A percentile compares a stretch with the other conserved stretches of the same genome.
These are phyloP conservation scores for Candida buenavistaensis DNA, from an alignment of 1,139 yeast species.

Conservation along the genomic window DNA sequence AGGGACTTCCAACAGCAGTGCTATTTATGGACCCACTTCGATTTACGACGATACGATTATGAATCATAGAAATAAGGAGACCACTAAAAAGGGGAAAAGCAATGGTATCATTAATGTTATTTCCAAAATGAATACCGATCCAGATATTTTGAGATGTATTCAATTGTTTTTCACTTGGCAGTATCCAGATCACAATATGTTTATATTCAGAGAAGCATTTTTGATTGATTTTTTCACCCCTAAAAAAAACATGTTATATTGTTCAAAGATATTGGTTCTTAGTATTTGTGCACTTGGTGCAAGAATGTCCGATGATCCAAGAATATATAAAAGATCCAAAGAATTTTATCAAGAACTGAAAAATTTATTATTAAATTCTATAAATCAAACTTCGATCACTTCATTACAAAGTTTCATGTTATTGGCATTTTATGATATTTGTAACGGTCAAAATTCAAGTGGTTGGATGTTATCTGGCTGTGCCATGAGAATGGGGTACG, in stretches of 20 bases:
- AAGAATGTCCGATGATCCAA: conserved; percentile 45
- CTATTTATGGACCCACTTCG: conserved; percentile 54
- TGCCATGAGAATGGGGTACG: conserved; percentile 65
- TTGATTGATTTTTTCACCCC: conserved; percentile 57
- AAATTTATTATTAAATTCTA: conserved; percentile 35
- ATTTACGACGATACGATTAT: conserved; percentile 42
- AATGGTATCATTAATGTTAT: conserved; percentile 7
- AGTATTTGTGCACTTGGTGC: conserved; percentile 61
- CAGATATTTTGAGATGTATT: conserved; percentile 49
- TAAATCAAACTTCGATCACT: conserved; percentile 44
- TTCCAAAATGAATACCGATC: conserved; percentile 31
- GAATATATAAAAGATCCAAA: conserved; percentile 35
- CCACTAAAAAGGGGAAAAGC: conserved; percentile 24
- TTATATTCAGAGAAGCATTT: conserved; percentile 66
- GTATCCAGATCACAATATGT: conserved; percentile 64
- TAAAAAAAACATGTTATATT: conserved; percentile 44
- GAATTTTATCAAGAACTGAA: conserved; percentile 51
- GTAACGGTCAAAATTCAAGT: conserved; percentile 54
- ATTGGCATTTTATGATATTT: conserved; percentile 57
- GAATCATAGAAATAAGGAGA: conserved; percentile 13
- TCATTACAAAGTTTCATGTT: conserved; percentile 50
- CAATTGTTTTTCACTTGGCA: conserved; percentile 63
- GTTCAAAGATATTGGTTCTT: conserved; percentile 51
- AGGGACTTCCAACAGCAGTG: conserved; percentile 21
- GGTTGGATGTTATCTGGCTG: conserved; percentile 65